These are phyloP conservation scores for Pythium guiyangense DNA, from an alignment of 352 stramenopile genomes.

Conservation along the genomic window DNA sequence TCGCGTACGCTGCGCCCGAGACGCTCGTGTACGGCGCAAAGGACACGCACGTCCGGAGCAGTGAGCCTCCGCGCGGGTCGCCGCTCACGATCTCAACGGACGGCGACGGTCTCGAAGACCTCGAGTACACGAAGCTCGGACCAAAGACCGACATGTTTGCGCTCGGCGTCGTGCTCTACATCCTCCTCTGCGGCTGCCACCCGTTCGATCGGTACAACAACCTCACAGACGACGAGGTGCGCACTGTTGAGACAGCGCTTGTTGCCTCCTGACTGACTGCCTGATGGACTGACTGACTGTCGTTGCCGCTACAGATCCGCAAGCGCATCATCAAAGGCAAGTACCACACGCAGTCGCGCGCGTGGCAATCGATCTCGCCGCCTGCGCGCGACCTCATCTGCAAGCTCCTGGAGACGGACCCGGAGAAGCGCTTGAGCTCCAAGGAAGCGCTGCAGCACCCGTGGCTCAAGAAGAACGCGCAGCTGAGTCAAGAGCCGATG, in stretches of 20 bases:
- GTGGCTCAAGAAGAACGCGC: slow-evolving; percentile 53
- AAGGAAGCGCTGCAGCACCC: slow-evolving; percentile 63
- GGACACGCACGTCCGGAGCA: slow-evolving; percentile 9
- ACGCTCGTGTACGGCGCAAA: slow-evolving; percentile 46
- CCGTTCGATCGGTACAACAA: slow-evolving; percentile 87
- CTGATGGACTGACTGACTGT: too few species aligned
- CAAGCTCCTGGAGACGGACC: slow-evolving; percentile 64
- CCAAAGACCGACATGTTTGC: slow-evolving; percentile 82
- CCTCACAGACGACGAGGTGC: slow-evolving; percentile 73
- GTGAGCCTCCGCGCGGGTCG: slow-evolving; percentile 3
- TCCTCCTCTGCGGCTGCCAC: slow-evolving; percentile 75
- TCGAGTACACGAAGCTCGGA: slow-evolving; percentile 46
- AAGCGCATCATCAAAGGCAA: slow-evolving; percentile 77
- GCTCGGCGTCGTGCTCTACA: slow-evolving; percentile 80
- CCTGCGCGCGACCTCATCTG: slow-evolving; percentile 65
- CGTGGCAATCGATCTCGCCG: slow-evolving; percentile 67
- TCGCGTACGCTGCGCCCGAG: slow-evolving; percentile 72
- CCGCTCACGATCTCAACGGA: slow-evolving; percentile 5
- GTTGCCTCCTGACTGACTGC: background rate
- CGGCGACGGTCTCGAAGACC: slow-evolving; percentile 19
- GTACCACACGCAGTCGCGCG: slow-evolving; percentile 63
- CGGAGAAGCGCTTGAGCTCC: slow-evolving; percentile 59
- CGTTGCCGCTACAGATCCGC: too few species aligned
- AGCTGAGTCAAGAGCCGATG: slow-evolving; percentile 55
- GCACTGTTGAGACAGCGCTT: background rate